phyloP scores from a whole-genome alignment of 1,284 basidiomycete species.

The Leccinum fallax region DNA sequence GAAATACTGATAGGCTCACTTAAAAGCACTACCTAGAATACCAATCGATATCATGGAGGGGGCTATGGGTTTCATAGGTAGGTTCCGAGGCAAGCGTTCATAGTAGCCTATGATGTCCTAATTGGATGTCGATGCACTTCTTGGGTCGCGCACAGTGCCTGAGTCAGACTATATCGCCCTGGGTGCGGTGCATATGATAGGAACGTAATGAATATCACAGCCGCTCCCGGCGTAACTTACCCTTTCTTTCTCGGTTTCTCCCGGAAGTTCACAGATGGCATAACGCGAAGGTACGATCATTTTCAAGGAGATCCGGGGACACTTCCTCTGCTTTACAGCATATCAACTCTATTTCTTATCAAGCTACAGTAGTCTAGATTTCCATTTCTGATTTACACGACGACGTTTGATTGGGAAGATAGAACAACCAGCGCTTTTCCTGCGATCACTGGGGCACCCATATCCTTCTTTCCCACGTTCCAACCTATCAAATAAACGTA shows the following conservation, averaged over 20 bases:
- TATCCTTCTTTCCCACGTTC: not conserved
- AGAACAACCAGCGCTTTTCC: not conserved
- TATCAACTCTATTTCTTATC: not conserved
- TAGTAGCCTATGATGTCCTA: not conserved
- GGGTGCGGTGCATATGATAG: too few species aligned
- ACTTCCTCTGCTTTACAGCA: not conserved
- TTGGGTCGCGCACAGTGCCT: too few species aligned
- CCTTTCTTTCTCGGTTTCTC: not conserved
- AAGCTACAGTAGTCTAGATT: not conserved
- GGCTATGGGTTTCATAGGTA: not conserved
- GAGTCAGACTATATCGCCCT: too few species aligned
- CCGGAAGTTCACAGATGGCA: too few species aligned
- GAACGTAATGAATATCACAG: not conserved
- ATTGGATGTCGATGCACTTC: too few species aligned
- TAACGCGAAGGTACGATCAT: not conserved
- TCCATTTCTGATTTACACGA: not conserved
- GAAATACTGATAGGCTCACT: too few species aligned
- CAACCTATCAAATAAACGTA: too few species aligned
- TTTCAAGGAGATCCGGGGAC: not conserved
- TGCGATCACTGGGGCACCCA: not conserved
- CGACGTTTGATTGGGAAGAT: not conserved
- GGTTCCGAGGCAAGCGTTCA: not conserved
- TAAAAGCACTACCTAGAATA: too few species aligned
- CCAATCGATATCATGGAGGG: not conserved
- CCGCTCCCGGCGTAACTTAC: not conserved